Evolutionary conservation across 345 rosid genomes (phyloP), one percentile per base, ranked within the genome.

Genomic region (Abelmoschus esculentus): DNA sequence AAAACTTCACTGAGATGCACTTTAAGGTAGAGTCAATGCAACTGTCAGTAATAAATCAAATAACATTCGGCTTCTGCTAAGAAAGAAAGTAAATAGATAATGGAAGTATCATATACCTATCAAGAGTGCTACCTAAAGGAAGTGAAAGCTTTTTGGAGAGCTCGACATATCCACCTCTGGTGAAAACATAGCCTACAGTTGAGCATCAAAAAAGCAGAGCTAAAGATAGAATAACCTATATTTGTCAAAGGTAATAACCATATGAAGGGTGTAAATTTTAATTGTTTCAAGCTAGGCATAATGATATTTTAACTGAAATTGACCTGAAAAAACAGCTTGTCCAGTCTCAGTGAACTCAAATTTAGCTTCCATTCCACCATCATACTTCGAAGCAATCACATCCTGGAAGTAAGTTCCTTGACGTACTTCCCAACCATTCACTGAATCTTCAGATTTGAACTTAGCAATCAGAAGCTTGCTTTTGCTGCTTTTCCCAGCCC

Each of bases 331-430:
- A 73, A 88, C 90, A 34, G 99, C 96, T 10, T 86, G 77, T 64
- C 91, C 98, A 7, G 84, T 74, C 79, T 91, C 98, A 0, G 92
- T 85, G 82, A 82, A 87, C 80, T 91, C 91, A 63, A 93, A 88
- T 79, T 79, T 91, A 61, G 95, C 98, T 77, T 93, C 96, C 91
- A 93, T 91, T 67, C 97, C 97, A 32, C 85, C 97, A 75, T 93
- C 98, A 69, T 84, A 93, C 85, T 88, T 93, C 5, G 89, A 77
- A 74, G 91, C 89, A 71, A 89, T 56, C 26, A 81, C 83, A 67
- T 93, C 96, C 86, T 88, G 92, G 74, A 93, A 93, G 74, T 93
- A 93, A 77, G 95, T 87, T 70, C 98, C 97, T 80, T 82, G 86
- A 67, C 83, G 92, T 65, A 88, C 83, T 78, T 93, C 90, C 98